phyloP scores from a whole-genome alignment of 1,139 yeast genomes.

The Meyerozyma guilliermondii region DNA sequence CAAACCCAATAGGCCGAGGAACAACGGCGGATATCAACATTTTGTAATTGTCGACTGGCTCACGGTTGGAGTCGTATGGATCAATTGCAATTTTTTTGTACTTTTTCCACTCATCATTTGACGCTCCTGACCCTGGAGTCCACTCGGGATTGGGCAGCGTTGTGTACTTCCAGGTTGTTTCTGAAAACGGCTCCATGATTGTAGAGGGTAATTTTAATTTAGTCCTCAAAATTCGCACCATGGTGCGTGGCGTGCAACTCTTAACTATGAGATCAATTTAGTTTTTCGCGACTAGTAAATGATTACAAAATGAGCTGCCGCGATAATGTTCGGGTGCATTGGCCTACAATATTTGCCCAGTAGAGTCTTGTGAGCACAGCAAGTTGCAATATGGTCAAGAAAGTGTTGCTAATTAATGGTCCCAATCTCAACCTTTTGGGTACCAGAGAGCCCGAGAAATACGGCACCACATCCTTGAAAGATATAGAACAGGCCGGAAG shows the following conservation, averaged over 20 bases:
- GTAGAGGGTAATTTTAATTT: no score
- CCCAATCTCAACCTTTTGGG: constrained; percentile 46
- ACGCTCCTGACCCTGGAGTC: constrained; percentile 49
- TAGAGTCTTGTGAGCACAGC: neutral
- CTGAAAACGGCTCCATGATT: neutral
- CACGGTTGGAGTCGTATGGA: constrained; percentile 42
- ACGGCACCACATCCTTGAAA: constrained; percentile 39
- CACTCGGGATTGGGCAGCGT: constrained; percentile 28
- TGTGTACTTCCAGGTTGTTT: neutral
- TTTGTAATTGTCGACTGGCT: constrained; percentile 43
- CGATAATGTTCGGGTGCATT: neutral
- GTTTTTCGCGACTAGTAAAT: no score
- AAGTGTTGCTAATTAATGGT: constrained; percentile 41
- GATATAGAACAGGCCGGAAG: constrained; percentile 38
- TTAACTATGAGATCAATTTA: no score
- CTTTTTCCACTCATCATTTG: constrained; percentile 34
- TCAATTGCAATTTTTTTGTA: constrained; percentile 44
- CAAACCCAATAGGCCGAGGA: constrained; percentile 59
- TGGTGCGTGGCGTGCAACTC: no score
- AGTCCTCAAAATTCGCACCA: no score
- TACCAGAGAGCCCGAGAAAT: constrained; percentile 46
- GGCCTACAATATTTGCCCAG: neutral
- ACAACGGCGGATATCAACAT: constrained; percentile 44
- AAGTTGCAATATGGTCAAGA: constrained; percentile 26
- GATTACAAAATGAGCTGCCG: no score